These are phyloP conservation scores for Cladorrhinum sp. DNA, from an alignment of 2,329 filamentous ascomycete species.

Conservation along the genomic window DNA sequence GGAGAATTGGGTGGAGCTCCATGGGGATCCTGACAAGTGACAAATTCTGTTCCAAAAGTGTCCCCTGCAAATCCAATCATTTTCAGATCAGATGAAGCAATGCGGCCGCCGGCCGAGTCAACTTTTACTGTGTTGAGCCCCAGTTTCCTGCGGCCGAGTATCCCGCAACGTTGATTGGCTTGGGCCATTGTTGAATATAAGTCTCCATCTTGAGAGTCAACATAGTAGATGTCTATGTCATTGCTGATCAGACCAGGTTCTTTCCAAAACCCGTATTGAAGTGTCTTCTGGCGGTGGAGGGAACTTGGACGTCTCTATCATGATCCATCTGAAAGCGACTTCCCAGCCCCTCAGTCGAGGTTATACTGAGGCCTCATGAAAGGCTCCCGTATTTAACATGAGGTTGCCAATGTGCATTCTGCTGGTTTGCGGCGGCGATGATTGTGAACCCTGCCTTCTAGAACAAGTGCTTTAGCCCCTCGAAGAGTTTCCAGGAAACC, in stretches of 20 bases:
- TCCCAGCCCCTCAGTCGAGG: neutral
- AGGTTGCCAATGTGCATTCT: conserved; percentile 1
- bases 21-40: neutral
- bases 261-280: neutral
- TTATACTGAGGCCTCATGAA: neutral
- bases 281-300: neutral
- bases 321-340: neutral
- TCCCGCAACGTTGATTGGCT: neutral
- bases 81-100: neutral
- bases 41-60: neutral
- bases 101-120: neutral
- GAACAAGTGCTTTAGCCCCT: conserved; percentile 1
- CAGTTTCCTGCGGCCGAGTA: neutral
- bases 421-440: conserved; percentile 7
- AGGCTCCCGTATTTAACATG: conserved; percentile 7
- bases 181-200: neutral
- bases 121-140: neutral
- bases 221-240: neutral
- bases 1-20: neutral
- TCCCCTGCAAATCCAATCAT: neutral
- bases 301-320: neutral
- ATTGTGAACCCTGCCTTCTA: conserved; percentile 6
- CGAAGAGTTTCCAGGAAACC: neutral
- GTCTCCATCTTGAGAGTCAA: neutral
- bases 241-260: neutral